Base-by-base conservation (phyloP, 148 eudicot genomes). In the Nepenthes mirabilis region DNA sequence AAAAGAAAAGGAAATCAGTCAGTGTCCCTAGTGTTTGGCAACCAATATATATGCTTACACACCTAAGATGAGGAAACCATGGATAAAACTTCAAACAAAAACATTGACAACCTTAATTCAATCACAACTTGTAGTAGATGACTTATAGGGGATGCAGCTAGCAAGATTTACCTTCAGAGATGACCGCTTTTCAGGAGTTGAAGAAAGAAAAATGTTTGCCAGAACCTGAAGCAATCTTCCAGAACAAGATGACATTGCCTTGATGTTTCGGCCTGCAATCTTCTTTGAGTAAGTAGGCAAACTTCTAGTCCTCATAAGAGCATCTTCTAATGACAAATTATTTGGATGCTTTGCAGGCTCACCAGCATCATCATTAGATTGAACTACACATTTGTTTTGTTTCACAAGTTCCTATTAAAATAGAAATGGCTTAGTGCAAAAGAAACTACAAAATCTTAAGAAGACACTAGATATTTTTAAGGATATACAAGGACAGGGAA, bases 351-450 rank as follows among this genome's bases (percentile, higher is more conserved):
- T 68, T 48, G 59, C 60, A 33, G 51, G 65, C 52, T 69, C 72
- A 49, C 50, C 66, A 62, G 63, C 62, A 65, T 65, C 70, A 63
- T 75, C 71, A 67, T 59, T 65, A 47, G 70, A 43, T 64, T 66
- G 63, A 66, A 67, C 66, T 50, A 63, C 63, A 67, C 66, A 63
- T 71, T 59, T 77, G 67, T 75, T 84, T 72, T 80, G 75, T 74
- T 77, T 83, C 74, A 87, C 87, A 60, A 91, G 87, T 70, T 84
- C 89, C 95, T 87, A 55, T 37, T 60, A 33, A 14, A 61, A 23
- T 55, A 49, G 56, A 11, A 11, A 2, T 49, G 14, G 14, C 2
- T 49, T 6, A 49, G 6, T 49, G 13, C 2, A 49, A n/a, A 49
- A 10, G 52, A 49, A 49, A 40, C 4, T 40, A 8, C 52, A 49